These are phyloP conservation scores for Penicillium macrosclerotiorum DNA, from an alignment of 495 filamentous ascomycete species.

Conservation along the genomic window DNA sequence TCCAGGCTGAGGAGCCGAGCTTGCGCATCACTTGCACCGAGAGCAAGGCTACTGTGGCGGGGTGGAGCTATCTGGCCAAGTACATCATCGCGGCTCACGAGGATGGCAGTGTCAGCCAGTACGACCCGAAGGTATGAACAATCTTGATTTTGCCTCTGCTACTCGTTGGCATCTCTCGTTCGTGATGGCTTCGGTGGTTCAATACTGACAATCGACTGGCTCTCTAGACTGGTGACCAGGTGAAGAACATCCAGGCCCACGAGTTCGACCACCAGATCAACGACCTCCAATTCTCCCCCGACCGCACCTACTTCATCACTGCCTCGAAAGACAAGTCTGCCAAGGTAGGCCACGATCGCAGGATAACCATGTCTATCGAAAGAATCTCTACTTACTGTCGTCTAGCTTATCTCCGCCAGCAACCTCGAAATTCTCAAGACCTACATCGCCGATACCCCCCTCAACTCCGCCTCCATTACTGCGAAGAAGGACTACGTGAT, in stretches of 20 bases:
- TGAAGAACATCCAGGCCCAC: conserved; percentile 77
- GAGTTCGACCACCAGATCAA: conserved; percentile 81
- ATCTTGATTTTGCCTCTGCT: background rate
- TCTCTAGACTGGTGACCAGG: conserved; percentile 71
- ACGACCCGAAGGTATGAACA: conserved; percentile 81
- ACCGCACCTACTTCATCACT: conserved; percentile 97
- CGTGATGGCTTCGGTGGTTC: too few relatives aligned
- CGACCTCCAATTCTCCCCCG: conserved; percentile 89
- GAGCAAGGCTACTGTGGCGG: conserved; percentile 94
- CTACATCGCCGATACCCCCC: conserved; percentile 88
- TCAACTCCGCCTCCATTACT: conserved; percentile 92
- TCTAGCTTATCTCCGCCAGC: conserved; percentile 71
- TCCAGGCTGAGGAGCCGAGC: conserved; percentile 76
- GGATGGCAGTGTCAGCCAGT: conserved; percentile 90
- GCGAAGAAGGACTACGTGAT: conserved; percentile 96
- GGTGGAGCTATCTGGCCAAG: conserved; percentile 86
- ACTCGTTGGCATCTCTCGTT: too few relatives aligned
- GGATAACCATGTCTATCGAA: background rate
- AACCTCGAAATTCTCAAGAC: conserved; percentile 91
- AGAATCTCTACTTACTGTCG: background rate
- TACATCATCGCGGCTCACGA: conserved; percentile 98
- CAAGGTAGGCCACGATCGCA: conserved; percentile 59
- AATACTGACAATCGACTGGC: conserved; percentile 8
- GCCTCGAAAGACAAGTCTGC: conserved; percentile 96
- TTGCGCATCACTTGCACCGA: conserved; percentile 87